These are phyloP conservation scores for Eudorina sp. DNA, from an alignment of 139 green algal species.

Conservation along the genomic window DNA sequence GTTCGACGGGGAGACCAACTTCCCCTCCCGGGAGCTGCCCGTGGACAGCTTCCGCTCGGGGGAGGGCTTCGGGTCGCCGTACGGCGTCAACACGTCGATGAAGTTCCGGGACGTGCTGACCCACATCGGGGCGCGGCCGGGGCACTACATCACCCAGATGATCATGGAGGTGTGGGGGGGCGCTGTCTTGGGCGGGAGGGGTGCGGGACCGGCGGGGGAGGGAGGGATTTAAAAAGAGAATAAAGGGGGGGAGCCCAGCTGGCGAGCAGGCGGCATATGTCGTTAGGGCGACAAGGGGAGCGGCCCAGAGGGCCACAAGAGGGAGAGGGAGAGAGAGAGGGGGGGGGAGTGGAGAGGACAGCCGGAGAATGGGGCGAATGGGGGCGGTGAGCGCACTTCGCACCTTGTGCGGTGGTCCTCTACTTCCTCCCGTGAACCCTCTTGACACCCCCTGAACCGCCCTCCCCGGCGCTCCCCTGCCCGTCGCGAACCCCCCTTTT, in stretches of 20 bases:
- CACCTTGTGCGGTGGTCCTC: too few relatives aligned
- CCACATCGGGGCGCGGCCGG: slow-evolving; percentile 43
- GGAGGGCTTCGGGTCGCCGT: slow-evolving; percentile 47
- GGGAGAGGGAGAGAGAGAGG: not conserved
- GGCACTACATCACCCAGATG: slow-evolving; percentile 52
- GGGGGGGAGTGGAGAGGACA: too few relatives aligned
- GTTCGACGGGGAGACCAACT: slow-evolving; percentile 50
- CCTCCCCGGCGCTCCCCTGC: too few relatives aligned
- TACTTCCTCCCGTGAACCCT: too few relatives aligned
- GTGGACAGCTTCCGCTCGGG: slow-evolving; percentile 32
- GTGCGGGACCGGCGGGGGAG: not conserved
- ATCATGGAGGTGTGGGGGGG: slow-evolving; percentile 44
- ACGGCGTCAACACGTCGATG: slow-evolving; percentile 48
- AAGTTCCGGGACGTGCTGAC: slow-evolving; percentile 47
- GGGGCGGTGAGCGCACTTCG: too few relatives aligned
- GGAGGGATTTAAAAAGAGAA: too few relatives aligned
- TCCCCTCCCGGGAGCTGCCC: slow-evolving; percentile 44
- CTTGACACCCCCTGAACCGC: too few relatives aligned
- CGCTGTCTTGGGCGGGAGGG: too few relatives aligned
- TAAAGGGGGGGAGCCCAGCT: not conserved
- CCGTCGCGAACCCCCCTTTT: too few relatives aligned
- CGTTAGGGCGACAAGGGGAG: not conserved
- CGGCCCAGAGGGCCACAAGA: too few relatives aligned
- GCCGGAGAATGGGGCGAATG: too few relatives aligned
- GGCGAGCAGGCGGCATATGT: not conserved